These are phyloP conservation scores for Rhododendron simsii DNA, from an alignment of 148 eudicot species.

Conservation along the genomic window DNA sequence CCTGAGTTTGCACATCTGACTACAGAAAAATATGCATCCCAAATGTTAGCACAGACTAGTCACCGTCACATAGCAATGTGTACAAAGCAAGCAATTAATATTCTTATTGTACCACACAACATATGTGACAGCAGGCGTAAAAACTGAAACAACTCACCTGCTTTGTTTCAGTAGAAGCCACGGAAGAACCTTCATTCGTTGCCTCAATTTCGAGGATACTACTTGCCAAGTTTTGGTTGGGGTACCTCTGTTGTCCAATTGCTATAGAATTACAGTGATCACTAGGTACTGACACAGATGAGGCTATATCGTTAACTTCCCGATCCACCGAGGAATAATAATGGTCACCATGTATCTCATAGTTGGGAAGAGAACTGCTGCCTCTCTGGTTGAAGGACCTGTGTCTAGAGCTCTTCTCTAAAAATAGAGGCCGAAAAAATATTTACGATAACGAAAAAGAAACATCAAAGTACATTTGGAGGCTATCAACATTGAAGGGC, in stretches of 20 bases:
- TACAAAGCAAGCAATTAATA: neutral
- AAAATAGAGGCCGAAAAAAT: neutral
- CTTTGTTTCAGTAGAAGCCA: constrained; percentile 35
- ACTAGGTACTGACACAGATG: constrained; percentile 27
- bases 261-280: constrained; percentile 17
- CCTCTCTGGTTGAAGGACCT: constrained; percentile 10
- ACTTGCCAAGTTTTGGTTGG: neutral
- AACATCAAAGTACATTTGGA: neutral
- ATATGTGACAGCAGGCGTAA: neutral
- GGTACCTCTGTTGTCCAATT: neutral
- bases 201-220: neutral
- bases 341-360: constrained; percentile 3
- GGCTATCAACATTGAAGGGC: neutral
- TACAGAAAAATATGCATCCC: constrained; percentile 23
- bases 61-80: neutral
- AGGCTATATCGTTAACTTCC: neutral
- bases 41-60: neutral
- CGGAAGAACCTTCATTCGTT: neutral
- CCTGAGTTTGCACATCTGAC: constrained; percentile 53
- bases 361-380: constrained; percentile 12
- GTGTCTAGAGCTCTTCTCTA: constrained; percentile 19
- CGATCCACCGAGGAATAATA: constrained; percentile 12
- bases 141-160: constrained; percentile 21
- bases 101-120: neutral
- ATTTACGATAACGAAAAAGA: neutral